Conservation (phyloP, 306 rosid genomes). For the Erythrophleum fordii region DNA sequence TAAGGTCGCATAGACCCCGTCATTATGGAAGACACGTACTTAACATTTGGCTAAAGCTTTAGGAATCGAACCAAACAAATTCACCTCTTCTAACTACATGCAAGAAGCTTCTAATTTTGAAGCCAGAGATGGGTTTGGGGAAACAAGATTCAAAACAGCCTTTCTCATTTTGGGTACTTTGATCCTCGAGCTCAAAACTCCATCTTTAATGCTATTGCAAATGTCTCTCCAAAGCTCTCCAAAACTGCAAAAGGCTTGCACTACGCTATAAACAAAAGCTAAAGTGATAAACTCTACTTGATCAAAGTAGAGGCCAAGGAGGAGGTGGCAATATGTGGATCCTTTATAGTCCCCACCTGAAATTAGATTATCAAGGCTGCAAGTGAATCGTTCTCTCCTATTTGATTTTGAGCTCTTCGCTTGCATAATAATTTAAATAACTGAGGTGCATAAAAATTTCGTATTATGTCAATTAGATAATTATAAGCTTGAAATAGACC, state of each 20-base stretch:
- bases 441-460: no score
- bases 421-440: slow-evolving; percentile 82
- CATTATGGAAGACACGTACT: slow-evolving; percentile 87
- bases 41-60: slow-evolving; percentile 86
- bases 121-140: slow-evolving; percentile 63
- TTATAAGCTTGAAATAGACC: no score
- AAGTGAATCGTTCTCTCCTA: slow-evolving; percentile 77
- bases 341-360: slow-evolving; percentile 77
- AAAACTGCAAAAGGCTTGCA: slow-evolving; percentile 66
- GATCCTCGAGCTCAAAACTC: slow-evolving; percentile 55
- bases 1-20: slow-evolving; percentile 95
- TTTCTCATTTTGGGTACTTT: slow-evolving; percentile 48
- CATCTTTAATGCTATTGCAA: slow-evolving; percentile 61
- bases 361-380: slow-evolving; percentile 88
- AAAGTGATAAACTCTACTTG: slow-evolving; percentile 83
- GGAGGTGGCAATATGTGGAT: slow-evolving; percentile 89
- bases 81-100: slow-evolving; percentile 48
- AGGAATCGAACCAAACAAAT: slow-evolving; percentile 76
- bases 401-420: slow-evolving; percentile 85
- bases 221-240: slow-evolving; percentile 77
- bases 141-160: slow-evolving; percentile 57
- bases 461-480: no score
- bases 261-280: slow-evolving; percentile 77
- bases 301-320: slow-evolving; percentile 76
- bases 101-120: slow-evolving; percentile 54